Evolutionary conservation across 768 basidiomycete genomes (phyloP).

Genomic region (Butyriboletus loyo): DNA sequence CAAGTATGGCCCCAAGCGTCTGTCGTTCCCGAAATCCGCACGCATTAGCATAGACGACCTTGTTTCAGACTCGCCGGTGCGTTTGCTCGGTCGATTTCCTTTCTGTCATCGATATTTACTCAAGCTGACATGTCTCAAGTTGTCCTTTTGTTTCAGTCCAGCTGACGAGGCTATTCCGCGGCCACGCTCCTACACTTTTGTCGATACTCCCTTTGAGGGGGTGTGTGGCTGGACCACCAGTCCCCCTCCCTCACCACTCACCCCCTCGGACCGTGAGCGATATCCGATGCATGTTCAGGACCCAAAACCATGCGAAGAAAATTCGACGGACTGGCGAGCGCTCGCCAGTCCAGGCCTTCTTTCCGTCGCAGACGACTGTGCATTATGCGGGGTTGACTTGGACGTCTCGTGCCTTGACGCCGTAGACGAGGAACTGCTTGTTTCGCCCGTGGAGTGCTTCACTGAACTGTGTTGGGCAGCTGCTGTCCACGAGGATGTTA

Average conservation of each 20-base stretch:
- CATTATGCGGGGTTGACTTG: slow-evolving; percentile 32
- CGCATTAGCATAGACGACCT: slow-evolving; percentile 32
- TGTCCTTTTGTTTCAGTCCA: slow-evolving; percentile 23
- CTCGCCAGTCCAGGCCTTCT: slow-evolving; percentile 6
- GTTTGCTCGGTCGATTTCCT: background rate
- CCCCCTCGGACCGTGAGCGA: slow-evolving; percentile 1
- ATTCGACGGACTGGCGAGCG: background rate
- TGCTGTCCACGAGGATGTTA: slow-evolving; percentile 31
- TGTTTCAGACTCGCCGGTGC: slow-evolving; percentile 27
- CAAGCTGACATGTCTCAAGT: slow-evolving; percentile 16
- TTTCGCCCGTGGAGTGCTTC: slow-evolving; percentile 38
- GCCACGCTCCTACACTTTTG: slow-evolving; percentile 15
- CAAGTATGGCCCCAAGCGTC: slow-evolving; percentile 22
- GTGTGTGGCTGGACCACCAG: slow-evolving; percentile 22
- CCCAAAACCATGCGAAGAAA: slow-evolving; percentile 3
- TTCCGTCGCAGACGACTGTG: slow-evolving; percentile 21
- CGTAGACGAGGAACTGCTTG: slow-evolving; percentile 40
- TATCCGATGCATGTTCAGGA: slow-evolving; percentile 7
- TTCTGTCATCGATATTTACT: background rate
- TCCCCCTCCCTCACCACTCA: slow-evolving; percentile 13
- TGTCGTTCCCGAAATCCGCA: slow-evolving; percentile 34
- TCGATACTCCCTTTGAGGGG: slow-evolving; percentile 11
- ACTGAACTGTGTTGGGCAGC: slow-evolving; percentile 39
- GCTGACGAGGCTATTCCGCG: slow-evolving; percentile 8
- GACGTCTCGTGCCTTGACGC: slow-evolving; percentile 35